Evolutionary conservation across 192 early-diverging fungal species (phyloP).

Genomic region (Coemansia sp.): DNA sequence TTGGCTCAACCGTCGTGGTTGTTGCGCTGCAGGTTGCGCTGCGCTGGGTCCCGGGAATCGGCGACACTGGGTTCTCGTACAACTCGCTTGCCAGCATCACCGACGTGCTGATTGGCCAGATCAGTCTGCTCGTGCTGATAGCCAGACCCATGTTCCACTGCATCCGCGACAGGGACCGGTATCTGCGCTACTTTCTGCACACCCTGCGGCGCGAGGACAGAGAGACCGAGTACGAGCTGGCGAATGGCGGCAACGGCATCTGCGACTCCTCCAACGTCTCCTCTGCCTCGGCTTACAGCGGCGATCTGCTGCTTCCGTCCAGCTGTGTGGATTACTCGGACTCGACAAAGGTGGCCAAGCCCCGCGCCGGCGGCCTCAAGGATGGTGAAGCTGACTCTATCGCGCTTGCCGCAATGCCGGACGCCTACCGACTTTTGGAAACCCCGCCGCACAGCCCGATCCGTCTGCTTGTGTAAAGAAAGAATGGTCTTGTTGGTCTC

Average conservation of each 20-base stretch:
- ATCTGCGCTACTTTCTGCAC: slow-evolving; percentile 27
- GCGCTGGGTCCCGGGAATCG: slow-evolving; percentile 36
- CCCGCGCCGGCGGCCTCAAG: background rate
- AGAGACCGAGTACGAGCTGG: slow-evolving; percentile 39
- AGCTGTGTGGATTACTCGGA: background rate
- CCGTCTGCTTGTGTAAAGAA: background rate
- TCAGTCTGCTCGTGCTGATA: slow-evolving; percentile 23
- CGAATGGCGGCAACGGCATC: slow-evolving; percentile 34
- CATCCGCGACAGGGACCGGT: slow-evolving; percentile 18
- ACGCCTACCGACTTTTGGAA: background rate
- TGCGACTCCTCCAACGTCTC: slow-evolving; percentile 9
- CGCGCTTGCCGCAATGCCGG: background rate
- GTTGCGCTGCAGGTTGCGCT: slow-evolving; percentile 33
- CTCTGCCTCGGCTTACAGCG: background rate
- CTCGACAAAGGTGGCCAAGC: slow-evolving; percentile 24
- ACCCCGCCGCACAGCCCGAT: background rate
- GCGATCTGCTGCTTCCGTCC: slow-evolving; percentile 4
- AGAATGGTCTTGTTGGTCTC: too few species aligned
- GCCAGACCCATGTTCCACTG: slow-evolving; percentile 30
- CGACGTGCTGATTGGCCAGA: slow-evolving; percentile 30
- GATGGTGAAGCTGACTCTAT: background rate
- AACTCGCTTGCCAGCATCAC: slow-evolving; percentile 35
- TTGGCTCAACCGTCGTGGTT: slow-evolving; percentile 14
- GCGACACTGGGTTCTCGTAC: slow-evolving; percentile 32
- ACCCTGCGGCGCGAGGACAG: slow-evolving; percentile 24